phyloP scores from a whole-genome alignment of 805 yeast genomes.

The Lipomyces kockii region DNA sequence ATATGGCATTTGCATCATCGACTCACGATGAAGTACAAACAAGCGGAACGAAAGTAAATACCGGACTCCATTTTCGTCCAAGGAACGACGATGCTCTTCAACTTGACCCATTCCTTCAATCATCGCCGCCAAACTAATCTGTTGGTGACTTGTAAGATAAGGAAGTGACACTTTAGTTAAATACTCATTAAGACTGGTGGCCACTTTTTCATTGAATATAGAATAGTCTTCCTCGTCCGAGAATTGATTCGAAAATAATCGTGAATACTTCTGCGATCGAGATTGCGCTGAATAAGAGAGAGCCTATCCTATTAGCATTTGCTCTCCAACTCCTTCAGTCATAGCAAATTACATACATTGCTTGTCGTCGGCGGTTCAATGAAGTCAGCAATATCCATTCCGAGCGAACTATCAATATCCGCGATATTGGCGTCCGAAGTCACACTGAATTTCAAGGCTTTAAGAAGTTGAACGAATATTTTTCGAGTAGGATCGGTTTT shows the following conservation, averaged over 20 bases:
- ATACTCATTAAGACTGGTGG: conserved; percentile 59
- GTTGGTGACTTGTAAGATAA: conserved; percentile 87
- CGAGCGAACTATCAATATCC: conserved; percentile 42
- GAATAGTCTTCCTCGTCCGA: conserved; percentile 22
- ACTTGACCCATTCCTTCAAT: conserved; percentile 66
- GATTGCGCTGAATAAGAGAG: conserved; percentile 6
- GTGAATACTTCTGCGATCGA: conserved; percentile 27
- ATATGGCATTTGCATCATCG: conserved; percentile 63
- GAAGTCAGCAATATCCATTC: conserved; percentile 45
- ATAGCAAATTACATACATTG: background rate
- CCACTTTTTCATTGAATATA: conserved; percentile 51
- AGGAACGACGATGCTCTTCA: conserved; percentile 48
- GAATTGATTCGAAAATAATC: conserved; percentile 14
- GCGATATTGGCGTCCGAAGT: conserved; percentile 51
- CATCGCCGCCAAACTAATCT: conserved; percentile 74
- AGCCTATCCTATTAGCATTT: background rate
- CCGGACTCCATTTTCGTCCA: conserved; percentile 71
- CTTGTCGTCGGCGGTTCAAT: conserved; percentile 12
- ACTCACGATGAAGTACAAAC: conserved; percentile 54
- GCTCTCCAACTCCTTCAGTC: conserved; percentile 11
- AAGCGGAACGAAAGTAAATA: conserved; percentile 48
- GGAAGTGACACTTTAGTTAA: conserved; percentile 73
- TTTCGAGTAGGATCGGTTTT: conserved; percentile 60
- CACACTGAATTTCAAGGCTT: conserved; percentile 57
- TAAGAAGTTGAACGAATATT: conserved; percentile 59